Conservation (phyloP, 1,284 basidiomycete genomes). For the Apiotrichum veenhuisii region DNA sequence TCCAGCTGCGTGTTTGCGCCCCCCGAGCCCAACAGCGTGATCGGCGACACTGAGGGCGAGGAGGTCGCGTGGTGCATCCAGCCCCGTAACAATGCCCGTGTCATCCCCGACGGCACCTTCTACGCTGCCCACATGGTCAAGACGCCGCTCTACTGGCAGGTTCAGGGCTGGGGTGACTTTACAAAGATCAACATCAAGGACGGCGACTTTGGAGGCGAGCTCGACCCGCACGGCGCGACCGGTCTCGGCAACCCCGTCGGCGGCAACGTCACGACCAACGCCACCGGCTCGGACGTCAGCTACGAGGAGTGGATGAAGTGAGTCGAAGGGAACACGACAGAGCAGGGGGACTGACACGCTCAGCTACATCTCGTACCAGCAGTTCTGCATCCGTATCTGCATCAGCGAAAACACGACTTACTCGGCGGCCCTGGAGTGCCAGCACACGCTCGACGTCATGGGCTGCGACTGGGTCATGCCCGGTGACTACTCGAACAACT, state of each 20-base stretch:
- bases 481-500: conserved; percentile 49
- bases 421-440: conserved; percentile 41
- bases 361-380: conserved; percentile 49
- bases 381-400: conserved; percentile 52
- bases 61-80: conserved; percentile 59
- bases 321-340: conserved; percentile 11
- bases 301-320: conserved; percentile 56
- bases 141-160: conserved; percentile 55
- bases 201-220: conserved; percentile 52
- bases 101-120: conserved; percentile 54
- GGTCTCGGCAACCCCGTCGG: conserved; percentile 55
- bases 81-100: conserved; percentile 54
- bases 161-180: conserved; percentile 50
- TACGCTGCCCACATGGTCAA: conserved; percentile 54
- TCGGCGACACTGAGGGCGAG: conserved; percentile 55
- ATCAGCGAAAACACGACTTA: conserved; percentile 46
- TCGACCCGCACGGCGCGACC: conserved; percentile 54
- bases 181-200: conserved; percentile 51
- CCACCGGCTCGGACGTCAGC: conserved; percentile 52
- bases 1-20: conserved; percentile 53
- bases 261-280: conserved; percentile 55
- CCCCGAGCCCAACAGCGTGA: conserved; percentile 44
- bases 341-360: background rate
- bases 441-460: conserved; percentile 50
- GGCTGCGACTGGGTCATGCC: conserved; percentile 53